phyloP scores from a whole-genome alignment of 148 eudicot species.

The Silene uniflora region DNA sequence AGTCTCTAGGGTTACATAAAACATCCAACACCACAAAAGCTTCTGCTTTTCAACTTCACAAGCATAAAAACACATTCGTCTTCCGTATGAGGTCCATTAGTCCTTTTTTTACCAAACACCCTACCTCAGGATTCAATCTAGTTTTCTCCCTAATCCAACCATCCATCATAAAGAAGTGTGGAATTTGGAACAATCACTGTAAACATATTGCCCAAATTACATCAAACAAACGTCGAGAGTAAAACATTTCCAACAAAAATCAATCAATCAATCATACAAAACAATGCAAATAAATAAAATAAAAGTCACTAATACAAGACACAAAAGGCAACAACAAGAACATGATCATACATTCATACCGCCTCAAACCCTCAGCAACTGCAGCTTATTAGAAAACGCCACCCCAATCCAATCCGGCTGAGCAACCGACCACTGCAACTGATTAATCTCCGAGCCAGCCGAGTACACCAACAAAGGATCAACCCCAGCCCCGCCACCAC shows the following conservation, averaged over 20 bases:
- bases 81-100: too few species aligned
- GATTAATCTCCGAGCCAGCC: constrained; percentile 84
- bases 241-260: not conserved
- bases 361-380: constrained; percentile 33
- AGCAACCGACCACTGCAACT: constrained; percentile 85
- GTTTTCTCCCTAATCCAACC: not conserved
- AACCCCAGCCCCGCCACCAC: constrained; percentile 37
- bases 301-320: not conserved
- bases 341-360: constrained; percentile 5
- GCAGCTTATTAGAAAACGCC: constrained; percentile 73
- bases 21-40: not conserved
- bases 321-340: not conserved
- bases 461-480: constrained; percentile 72
- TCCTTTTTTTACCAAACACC: not conserved
- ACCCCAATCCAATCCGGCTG: constrained; percentile 89
- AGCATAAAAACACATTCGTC: not conserved
- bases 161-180: not conserved
- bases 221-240: not conserved
- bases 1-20: not conserved
- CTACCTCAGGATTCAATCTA: not conserved
- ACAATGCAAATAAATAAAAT: not conserved
- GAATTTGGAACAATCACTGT: not conserved
- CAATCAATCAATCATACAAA: not conserved
- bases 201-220: not conserved
- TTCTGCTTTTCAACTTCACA: not conserved